A percentile compares a stretch with the other conserved stretches of the same genome.
Conservation (phyloP, 2,329 filamentous ascomycete genomes). For the Cercospora citrullina region DNA sequence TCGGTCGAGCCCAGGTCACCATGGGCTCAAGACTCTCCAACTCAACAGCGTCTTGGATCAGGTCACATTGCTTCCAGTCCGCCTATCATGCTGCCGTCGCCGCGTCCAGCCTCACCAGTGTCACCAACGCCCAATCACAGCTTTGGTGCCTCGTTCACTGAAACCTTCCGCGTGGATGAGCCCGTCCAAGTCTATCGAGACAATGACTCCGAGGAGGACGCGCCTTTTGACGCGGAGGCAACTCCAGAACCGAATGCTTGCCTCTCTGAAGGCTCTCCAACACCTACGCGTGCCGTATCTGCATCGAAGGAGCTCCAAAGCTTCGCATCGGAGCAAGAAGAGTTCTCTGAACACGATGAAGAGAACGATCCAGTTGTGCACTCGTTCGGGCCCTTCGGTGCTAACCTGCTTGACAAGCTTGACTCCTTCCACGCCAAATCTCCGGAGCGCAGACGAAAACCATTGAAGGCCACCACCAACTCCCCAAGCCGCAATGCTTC, state of each 20-base stretch:
- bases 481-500: conserved; percentile 30
- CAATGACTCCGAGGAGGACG: conserved; percentile 57
- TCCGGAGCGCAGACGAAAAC: conserved; percentile 52
- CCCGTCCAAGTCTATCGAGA: conserved; percentile 75
- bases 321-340: conserved; percentile 48
- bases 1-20: conserved; percentile 63
- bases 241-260: conserved; percentile 28
- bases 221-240: conserved; percentile 27
- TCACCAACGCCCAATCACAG: conserved; percentile 64
- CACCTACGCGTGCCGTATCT: conserved; percentile 23
- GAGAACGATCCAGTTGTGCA: conserved; percentile 93
- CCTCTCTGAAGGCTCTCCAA: conserved; percentile 19
- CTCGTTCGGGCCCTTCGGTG: conserved; percentile 87
- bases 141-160: conserved; percentile 45
- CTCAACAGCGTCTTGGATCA: conserved; percentile 52
- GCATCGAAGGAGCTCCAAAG: conserved; percentile 21
- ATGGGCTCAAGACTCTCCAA: conserved; percentile 60
- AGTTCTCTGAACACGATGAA: conserved; percentile 79
- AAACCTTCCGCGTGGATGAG: conserved; percentile 42
- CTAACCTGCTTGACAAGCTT: conserved; percentile 78
- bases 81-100: conserved; percentile 62
- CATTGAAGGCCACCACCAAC: conserved; percentile 34
- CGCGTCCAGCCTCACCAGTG: conserved; percentile 68
- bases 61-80: conserved; percentile 55
- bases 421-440: conserved; percentile 73